A percentile compares a stretch with the other conserved stretches of the same genome.
These are phyloP conservation scores for Durotheca rogersii DNA, from an alignment of 495 filamentous ascomycete species.

Conservation along the genomic window DNA sequence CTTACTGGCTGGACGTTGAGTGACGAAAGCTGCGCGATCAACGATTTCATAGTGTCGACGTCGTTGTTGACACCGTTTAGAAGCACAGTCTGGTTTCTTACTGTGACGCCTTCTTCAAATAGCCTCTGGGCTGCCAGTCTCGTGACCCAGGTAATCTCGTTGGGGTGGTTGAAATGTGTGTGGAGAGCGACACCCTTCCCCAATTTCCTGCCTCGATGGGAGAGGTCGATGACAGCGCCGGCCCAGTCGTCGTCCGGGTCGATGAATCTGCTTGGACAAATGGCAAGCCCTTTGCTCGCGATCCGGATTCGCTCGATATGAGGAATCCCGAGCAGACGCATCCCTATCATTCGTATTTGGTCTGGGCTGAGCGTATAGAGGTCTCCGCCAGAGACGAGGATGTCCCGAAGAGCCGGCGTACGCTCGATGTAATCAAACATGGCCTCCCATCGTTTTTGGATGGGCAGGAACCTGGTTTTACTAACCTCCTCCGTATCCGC, in stretches of 20 bases:
- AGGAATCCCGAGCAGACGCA: neutral
- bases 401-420: constrained; percentile 37
- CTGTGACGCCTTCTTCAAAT: constrained; percentile 39
- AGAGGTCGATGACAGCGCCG: constrained; percentile 35
- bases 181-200: constrained; percentile 49
- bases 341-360: neutral
- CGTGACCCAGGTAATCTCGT: constrained; percentile 48
- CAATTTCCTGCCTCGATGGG: constrained; percentile 32
- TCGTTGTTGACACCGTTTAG: constrained; percentile 47
- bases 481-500: constrained; percentile 36
- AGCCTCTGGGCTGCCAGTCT: constrained; percentile 39
- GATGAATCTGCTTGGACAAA: constrained; percentile 38
- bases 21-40: constrained; percentile 46
- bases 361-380: constrained; percentile 34
- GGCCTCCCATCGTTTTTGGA: constrained; percentile 36
- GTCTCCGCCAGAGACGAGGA: constrained; percentile 52
- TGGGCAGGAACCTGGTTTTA: constrained; percentile 41
- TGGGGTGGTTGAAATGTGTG: constrained; percentile 50
- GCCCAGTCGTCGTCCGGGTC: constrained; percentile 44
- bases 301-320: constrained; percentile 39
- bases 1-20: constrained; percentile 47
- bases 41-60: constrained; percentile 38
- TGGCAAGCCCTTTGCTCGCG: constrained; percentile 45
- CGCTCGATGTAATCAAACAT: constrained; percentile 42
- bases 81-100: constrained; percentile 39